These are phyloP conservation scores for Daldinia concentrica DNA, from an alignment of 495 filamentous ascomycete genomes.

Conservation along the genomic window DNA sequence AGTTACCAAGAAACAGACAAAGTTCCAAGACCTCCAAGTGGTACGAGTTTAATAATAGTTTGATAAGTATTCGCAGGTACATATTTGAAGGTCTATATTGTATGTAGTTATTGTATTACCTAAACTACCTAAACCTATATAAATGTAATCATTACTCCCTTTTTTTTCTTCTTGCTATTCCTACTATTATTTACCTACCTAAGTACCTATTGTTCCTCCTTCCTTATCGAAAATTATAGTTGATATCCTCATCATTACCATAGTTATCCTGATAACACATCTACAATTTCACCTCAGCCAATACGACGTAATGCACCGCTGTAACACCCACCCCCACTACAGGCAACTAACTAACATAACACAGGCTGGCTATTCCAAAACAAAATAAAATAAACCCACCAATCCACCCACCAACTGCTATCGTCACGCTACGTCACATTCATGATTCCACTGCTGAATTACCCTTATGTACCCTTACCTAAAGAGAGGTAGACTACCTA, in stretches of 20 bases:
- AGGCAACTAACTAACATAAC: slow-evolving; percentile 2
- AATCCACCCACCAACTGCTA: not conserved
- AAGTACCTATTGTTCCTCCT: not conserved
- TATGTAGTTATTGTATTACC: not conserved
- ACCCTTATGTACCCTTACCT: not conserved
- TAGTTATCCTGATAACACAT: not conserved
- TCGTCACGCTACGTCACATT: slow-evolving; percentile 41
- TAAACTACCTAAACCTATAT: not conserved
- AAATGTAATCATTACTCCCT: not conserved
- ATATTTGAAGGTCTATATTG: not conserved
- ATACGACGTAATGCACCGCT: slow-evolving; percentile 16
- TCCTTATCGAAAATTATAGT: not conserved
- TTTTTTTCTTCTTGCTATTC: not conserved
- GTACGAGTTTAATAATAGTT: slow-evolving; percentile 14
- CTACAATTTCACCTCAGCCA: not conserved
- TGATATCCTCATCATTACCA: not conserved
- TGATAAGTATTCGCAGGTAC: not conserved
- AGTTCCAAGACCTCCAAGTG: not conserved
- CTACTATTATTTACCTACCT: not conserved
- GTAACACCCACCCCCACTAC: slow-evolving; percentile 6
- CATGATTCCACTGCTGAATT: slow-evolving; percentile 21
- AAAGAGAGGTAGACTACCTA: slow-evolving; percentile 11
- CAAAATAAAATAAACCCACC: too few species aligned
- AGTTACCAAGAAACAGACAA: not conserved
- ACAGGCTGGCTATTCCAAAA: not conserved